Evolutionary conservation across 2,329 filamentous ascomycete species (phyloP), one percentile per base, ranked within the genome.

Genomic region (Magnaporthiopsis rhizophila): DNA sequence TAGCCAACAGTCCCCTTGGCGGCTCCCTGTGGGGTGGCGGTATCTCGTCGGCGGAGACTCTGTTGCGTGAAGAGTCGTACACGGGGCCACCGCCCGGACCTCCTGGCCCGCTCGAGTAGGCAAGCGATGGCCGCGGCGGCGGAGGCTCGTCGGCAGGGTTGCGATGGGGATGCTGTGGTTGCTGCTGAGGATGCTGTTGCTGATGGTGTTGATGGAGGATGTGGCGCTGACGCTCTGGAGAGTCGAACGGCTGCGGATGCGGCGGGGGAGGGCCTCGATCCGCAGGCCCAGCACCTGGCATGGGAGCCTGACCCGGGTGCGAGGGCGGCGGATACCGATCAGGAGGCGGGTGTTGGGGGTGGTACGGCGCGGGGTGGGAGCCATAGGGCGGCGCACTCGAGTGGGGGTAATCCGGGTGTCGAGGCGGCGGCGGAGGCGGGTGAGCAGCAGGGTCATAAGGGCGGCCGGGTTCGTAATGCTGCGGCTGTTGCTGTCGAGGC

Each of bases 1-100:
- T 83, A 3, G 86, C 88, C n/a, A 97, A 79, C 58, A 96, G 81
- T 53, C 85, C 87, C 66, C 90, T 82, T 66, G 81, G 86, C 61
- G 84, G 83, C 11, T 76, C 77, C 63, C 84, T 82, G 13, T 58
- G 62, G 53, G 85, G 81, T 57, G 85, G 80, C 38, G 84, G 81
- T 62, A 86, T 82, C 64, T 83, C 84, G 62, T 83, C 85, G 15
- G 26, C 61, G 68, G 74, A 72, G 36, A 74, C 69, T 69, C 80
- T 71, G 69, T 75, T 72, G 65, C 77, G 71, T 66, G 81, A 72
- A 58, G 76, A 75, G 30, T 81, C 81, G 59, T 78, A 81, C 38
- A 77, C 72, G 5, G 75, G 75, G 21, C 30, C 32, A 21, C n/a
- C n/a, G 1, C 76, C 72, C 5, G 75, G 75, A 15, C 30, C 32